phyloP scores from a whole-genome alignment of 208 protist genomes.

The Trichomonas vaginalis region DNA sequence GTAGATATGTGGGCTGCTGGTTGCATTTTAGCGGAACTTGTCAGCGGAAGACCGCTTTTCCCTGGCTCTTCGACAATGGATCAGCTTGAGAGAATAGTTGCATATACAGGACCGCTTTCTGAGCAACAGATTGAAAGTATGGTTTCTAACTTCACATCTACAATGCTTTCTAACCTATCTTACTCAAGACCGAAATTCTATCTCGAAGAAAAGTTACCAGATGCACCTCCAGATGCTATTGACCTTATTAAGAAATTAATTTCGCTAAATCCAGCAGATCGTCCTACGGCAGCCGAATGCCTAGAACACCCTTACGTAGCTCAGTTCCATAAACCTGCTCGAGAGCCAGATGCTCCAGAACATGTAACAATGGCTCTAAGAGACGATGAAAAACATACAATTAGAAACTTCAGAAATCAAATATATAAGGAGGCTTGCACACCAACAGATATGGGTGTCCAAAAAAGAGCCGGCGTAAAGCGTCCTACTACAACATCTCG shows the following conservation, averaged over 20 bases:
- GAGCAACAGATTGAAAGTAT: neutral
- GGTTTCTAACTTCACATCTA: neutral
- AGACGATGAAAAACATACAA: neutral
- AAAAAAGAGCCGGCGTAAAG: no score
- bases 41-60: slow-evolving; percentile 28
- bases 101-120: neutral
- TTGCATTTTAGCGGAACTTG: no score
- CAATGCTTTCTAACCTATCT: neutral
- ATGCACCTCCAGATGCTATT: neutral
- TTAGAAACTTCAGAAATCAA: neutral
- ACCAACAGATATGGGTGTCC: neutral
- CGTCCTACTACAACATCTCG: no score
- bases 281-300: neutral
- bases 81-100: slow-evolving; percentile 8
- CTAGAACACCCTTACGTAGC: neutral
- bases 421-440: neutral
- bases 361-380: neutral
- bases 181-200: neutral
- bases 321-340: neutral
- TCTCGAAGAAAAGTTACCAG: neutral
- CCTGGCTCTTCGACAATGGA: slow-evolving; percentile 23
- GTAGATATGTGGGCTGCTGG: no score
- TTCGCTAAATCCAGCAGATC: neutral
- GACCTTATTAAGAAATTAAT: neutral
- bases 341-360: neutral